Base-by-base conservation (phyloP, 768 basidiomycete genomes). In the Lactarius psammicola region DNA sequence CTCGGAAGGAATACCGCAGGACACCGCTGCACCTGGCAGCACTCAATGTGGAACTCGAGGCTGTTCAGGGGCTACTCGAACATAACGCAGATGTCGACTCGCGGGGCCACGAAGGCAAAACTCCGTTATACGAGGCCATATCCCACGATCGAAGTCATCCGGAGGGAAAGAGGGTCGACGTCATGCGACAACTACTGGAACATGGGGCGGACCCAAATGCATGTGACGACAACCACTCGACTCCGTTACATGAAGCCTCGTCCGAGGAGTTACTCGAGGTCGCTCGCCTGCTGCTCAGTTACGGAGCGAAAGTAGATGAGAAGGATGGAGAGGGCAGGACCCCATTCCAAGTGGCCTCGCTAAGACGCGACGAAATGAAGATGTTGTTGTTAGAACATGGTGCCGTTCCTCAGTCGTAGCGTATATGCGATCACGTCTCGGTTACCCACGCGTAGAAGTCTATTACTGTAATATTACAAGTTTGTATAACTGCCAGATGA, bases 41-140 rank as follows among this genome's bases (percentile, higher is more conserved):
- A 23, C 7, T 2, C 0, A 1, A 3, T 1, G 6, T 0, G 10
- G 0, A 5, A 11, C 10, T 4, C 11, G 46, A 49, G 11, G 23
- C 11, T 13, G 23, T 23, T 4, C 46, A 6, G 11, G 11, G 23
- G 4, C 46, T 49, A 23, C 46, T 49, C 4, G 23, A 49, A 23
- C 11, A 49, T 11, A 23, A 23, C 11, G 11, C 11, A 6, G 23
- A 49, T 23, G 10, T 13, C 23, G 23, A 49, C 46, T 5, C 4
- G 23, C 46, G n/a, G 46, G 2, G 0, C 23, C 0, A 42, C 40
- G 1, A 17, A 20, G 36, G 36, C 3, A 0, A 36, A 18, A 42
- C 40, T 18, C 40, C 40, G 18, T 18, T 42, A 42, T 8, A 42
- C 18, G 4, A 7, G 1, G 0, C 36, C 13, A 15, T 42, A 7